Base-by-base conservation (phyloP, 257 asterid genomes). In the Paraleonurus japonicus region DNA sequence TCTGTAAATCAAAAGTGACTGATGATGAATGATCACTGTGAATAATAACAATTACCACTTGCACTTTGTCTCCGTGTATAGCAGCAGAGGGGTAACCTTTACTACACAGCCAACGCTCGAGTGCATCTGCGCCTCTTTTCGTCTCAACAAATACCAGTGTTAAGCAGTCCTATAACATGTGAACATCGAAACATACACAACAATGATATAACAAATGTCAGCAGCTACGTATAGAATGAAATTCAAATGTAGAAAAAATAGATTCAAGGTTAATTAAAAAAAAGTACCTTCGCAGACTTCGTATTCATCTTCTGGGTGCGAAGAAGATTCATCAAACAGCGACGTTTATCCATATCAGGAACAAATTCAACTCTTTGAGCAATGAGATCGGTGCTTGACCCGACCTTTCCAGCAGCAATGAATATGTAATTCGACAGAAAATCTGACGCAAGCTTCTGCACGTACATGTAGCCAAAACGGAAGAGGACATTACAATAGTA, bases 41-140 rank as follows among this genome's bases (percentile, higher is more conserved):
- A 43, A 72, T 26, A 15, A 16, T 30, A 22, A 27, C 78, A 87
- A 4, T 78, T 55, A 90, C 96, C 81, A 79, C 15, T 71, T 88
- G 96, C n/a, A 88, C 75, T 88, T 90, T 88, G 81, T 85, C 96
- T 30, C 96, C 96, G 68, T 90, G 96, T 51, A 90, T 88, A 60
- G 92, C 96, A 51, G 83, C 67, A 55, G 95, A 78, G 48, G 81
- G 87, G 71, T 80, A 88, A 11, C 92, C 92, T 50, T 61, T 79
- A 59, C 62, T 73, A 7, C 76, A 79, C 69, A 90, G 51, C 90
- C 90, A 90, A 15, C 50, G 59, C 48, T 90, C 92, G 3, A 90
- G 81, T 1, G 82, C 63, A 82, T 90, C 95, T 1, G 96, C 95
- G 16, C 95, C 96, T 64, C 70, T 80, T 70, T 90, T 90, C 2